Percentiles rank a stretch among this genome's conserved stretches.
These are phyloP conservation scores for Tuber microsphaerosporum DNA, from an alignment of 495 filamentous ascomycete genomes.

Conservation along the genomic window DNA sequence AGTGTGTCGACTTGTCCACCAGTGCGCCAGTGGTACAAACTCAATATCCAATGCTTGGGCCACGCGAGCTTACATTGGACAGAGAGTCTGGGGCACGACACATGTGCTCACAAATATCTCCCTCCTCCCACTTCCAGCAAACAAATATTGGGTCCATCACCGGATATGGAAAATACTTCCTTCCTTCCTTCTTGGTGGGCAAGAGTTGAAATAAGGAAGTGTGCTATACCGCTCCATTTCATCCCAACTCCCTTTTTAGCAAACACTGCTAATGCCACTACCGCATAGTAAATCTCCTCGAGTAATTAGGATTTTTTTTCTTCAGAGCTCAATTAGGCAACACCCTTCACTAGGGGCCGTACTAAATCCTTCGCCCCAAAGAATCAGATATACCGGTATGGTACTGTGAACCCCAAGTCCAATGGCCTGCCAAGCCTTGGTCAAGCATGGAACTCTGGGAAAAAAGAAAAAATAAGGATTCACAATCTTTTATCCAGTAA, in stretches of 20 bases:
- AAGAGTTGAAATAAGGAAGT: neutral
- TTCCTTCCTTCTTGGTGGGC: neutral
- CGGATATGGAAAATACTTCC: neutral
- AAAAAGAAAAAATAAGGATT: neutral
- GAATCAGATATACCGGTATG: neutral
- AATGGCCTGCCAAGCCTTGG: neutral
- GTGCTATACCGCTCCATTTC: neutral
- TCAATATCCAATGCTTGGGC: neutral
- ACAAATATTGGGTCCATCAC: neutral
- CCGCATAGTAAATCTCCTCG: neutral
- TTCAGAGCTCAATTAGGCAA: neutral
- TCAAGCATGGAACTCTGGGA: neutral
- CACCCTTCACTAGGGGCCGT: neutral
- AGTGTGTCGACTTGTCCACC: neutral
- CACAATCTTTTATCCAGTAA: neutral
- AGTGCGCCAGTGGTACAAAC: neutral
- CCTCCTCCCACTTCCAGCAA: neutral
- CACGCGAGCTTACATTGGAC: neutral
- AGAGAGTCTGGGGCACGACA: neutral
- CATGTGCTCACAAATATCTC: neutral
- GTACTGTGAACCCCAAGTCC: neutral
- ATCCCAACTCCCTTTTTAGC: neutral
- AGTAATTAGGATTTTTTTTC: neutral
- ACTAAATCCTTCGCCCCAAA: neutral
- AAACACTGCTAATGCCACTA: neutral